Base-by-base conservation (phyloP, 75 land plant genomes). In the Pinus taeda region DNA sequence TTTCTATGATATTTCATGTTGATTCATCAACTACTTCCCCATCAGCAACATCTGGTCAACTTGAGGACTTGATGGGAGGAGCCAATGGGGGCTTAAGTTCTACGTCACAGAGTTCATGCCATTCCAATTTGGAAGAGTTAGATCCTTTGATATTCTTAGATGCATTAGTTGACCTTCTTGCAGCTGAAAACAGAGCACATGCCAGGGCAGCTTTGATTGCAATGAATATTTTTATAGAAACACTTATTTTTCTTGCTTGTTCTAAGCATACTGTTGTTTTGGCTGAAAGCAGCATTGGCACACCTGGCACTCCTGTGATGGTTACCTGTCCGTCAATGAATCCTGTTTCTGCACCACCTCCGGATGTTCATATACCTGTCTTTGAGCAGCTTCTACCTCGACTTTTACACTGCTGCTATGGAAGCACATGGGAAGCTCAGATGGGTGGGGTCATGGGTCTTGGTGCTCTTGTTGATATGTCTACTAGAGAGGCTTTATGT, bases 401-500 rank as follows among this genome's bases (percentile, higher is more conserved):
- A 4, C 93, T 97, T 78, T 84, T 97, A 77, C 99, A 97, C 74
- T 97, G 94, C 76, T 97, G 99, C 75, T 95, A 97, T 89, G 99
- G 99, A 76, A 88, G 83, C 75, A 87, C 96, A 30, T 97, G 99
- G 99, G 98, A 97, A 80, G 90, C 98, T 53, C 99, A 95, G 79
- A 97, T 97, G 76, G 98, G 99, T 24, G 99, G 99, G 74, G 99
- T 97, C 4, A 88, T 95, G 94, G 99, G 99, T 59, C 91, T 97
- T 75, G 96, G 99, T 59, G 98, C 99, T 64, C 88, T 97, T 78
- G 96, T 97, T 76, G 99, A 98, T 15, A 97, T 95, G 79, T 98
- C 89, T 53, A 95, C 96, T 64, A 98, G 91, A 55, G 99, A 97
- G 24, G 90, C 89, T 78, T 71, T 97, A 45, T 97, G 96, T 79